Conservation (phyloP, 1,284 basidiomycete genomes). For the Cutaneotrichosporon mucoides region DNA sequence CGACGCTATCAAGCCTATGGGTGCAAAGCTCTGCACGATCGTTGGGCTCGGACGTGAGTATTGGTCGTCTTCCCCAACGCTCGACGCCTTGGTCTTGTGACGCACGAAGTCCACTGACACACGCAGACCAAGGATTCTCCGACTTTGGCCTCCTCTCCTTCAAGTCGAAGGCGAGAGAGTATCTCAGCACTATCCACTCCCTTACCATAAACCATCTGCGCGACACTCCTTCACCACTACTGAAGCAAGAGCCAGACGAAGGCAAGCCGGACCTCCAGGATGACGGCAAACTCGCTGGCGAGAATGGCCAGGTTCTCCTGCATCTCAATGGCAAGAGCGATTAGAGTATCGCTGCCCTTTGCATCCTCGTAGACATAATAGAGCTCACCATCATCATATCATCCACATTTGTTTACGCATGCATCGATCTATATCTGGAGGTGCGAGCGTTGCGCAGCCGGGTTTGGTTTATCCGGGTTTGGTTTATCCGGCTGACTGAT, state of each 20-base stretch:
- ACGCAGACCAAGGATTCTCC: conserved; percentile 44
- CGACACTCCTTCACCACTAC: neutral
- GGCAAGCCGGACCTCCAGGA: neutral
- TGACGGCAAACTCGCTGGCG: neutral
- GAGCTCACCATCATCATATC: too few species aligned
- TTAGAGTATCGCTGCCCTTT: neutral
- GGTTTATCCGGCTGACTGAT: too few species aligned
- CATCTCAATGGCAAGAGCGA: neutral
- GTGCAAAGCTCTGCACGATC: conserved; percentile 34
- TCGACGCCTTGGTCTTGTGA: too few species aligned
- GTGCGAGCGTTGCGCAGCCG: too few species aligned
- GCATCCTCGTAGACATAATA: neutral
- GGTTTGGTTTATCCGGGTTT: too few species aligned
- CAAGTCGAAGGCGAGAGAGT: neutral
- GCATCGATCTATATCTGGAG: too few species aligned
- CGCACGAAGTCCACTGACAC: too few species aligned
- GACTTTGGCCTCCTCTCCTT: conserved; percentile 26
- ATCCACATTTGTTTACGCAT: too few species aligned
- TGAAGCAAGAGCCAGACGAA: neutral
- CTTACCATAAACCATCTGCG: neutral
- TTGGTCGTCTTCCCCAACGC: too few species aligned
- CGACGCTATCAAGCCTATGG: conserved; percentile 51
- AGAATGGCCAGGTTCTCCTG: neutral
- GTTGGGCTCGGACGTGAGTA: conserved; percentile 39
- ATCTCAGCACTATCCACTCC: neutral